Evolutionary conservation across 257 asterid genomes (phyloP), one percentile per base, ranked within the genome.

Genomic region (Nicotiana undulata): DNA sequence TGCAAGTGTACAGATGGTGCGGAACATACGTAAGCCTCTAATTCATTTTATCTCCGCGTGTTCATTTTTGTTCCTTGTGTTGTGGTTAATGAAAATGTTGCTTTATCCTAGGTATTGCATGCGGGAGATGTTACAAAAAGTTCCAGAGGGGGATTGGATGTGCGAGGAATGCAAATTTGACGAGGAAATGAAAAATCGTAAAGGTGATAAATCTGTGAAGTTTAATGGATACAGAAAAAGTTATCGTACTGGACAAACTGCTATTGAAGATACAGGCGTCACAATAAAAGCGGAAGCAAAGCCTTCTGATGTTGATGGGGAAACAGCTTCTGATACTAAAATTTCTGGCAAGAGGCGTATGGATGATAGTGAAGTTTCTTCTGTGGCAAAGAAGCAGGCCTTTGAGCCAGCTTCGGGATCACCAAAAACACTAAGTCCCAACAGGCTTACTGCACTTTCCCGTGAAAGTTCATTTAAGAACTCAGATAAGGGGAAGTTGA

Each of bases 1-100:
- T 88, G 90, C 83, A 86, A 85, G 87, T 96, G 99, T 85, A 88
- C 86, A 84, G 98, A 92, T 88, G 98, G 99, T 56, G 98, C 98
- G 13, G 99, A 96, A 84, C 99, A 96, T 83, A 91, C 92, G 99
- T 96, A 88, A 88, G 98, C 67, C 64, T 76, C 56, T 15, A 75
- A 80, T 32, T 18, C 64, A 77, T 75, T 65, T 17, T 37, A 31
- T 76, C 52, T 79, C 22, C 13, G 16, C 46, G 28, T 74, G 44
- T 34, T 74, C 63, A 74, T 74, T 46, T 51, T 72, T 77, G 10
- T 31, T 24, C 49, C 37, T 77, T 34, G 49, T 46, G 32, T 44
- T 85, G 75, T 66, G 80, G 77, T 82, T 67, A 67, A 74, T 66
- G 76, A 60, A 55, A 59, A 79, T 55, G 80, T 55, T 88, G 72